Evolutionary conservation across 257 asterid species (phyloP).

Genomic region (Phtheirospermum japonicum): DNA sequence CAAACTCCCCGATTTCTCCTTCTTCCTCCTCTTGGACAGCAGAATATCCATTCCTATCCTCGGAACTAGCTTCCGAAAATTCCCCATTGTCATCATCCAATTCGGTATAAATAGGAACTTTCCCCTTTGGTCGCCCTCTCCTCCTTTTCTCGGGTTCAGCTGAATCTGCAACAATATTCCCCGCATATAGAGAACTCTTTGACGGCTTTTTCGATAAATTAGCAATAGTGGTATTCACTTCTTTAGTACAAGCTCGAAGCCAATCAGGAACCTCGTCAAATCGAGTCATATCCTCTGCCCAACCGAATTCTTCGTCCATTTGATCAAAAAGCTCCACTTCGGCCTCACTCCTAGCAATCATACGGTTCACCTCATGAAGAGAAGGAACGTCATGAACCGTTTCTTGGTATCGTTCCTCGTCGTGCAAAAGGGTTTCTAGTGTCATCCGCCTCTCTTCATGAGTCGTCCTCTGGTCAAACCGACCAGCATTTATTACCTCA

Average conservation of each 20-base stretch:
- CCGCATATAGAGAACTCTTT: conserved; percentile 51
- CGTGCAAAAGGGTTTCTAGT: conserved; percentile 89
- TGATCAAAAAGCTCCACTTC: conserved; percentile 95
- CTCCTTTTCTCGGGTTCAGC: conserved; percentile 77
- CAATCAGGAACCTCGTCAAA: conserved; percentile 90
- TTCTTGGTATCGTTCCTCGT: conserved; percentile 96
- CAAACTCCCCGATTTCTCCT: conserved; percentile 59
- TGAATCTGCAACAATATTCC: conserved; percentile 45
- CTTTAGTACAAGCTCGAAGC: conserved; percentile 84
- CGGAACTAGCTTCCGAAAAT: conserved; percentile 83
- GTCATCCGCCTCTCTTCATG: conserved; percentile 98
- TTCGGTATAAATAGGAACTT: conserved; percentile 86
- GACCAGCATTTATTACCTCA: conserved; percentile 99
- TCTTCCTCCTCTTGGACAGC: conserved; percentile 57
- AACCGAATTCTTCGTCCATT: conserved; percentile 95
- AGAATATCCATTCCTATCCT: conserved; percentile 71
- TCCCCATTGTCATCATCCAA: conserved; percentile 86
- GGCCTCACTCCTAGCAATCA: conserved; percentile 96
- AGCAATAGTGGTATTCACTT: conserved; percentile 69
- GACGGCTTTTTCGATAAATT: conserved; percentile 82
- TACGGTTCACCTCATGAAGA: conserved; percentile 93
- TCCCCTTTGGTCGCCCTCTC: conserved; percentile 85
- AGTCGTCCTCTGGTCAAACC: conserved; percentile 98
- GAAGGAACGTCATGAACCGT: conserved; percentile 95
- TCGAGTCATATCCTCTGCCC: conserved; percentile 91